Evolutionary conservation across 257 asterid species (phyloP).

Genomic region (Ilex asprella): DNA sequence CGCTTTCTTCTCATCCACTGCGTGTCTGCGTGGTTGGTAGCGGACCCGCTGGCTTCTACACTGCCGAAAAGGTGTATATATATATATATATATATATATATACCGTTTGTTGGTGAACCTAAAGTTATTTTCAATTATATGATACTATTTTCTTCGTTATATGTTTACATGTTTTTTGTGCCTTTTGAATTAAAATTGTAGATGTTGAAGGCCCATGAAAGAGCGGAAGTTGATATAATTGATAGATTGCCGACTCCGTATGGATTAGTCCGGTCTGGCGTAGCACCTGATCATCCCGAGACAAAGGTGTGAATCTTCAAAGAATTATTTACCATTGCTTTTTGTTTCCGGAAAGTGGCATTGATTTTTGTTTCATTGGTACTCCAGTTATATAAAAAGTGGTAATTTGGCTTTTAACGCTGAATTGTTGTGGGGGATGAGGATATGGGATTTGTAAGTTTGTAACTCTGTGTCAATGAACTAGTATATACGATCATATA

Average conservation of each 20-base stretch:
- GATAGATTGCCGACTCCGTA: constrained; percentile 92
- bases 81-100: neutral
- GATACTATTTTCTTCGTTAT: neutral
- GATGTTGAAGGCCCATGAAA: constrained; percentile 70
- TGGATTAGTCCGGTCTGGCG: constrained; percentile 94
- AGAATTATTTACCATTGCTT: constrained; percentile 1
- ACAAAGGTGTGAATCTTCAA: constrained; percentile 49
- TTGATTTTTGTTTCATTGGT: too few relatives aligned
- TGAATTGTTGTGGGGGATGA: too few relatives aligned
- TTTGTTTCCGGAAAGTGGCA: too few relatives aligned
- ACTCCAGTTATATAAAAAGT: too few relatives aligned
- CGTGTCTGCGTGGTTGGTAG: constrained; percentile 82
- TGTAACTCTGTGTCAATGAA: too few relatives aligned
- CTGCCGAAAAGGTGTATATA: constrained; percentile 67
- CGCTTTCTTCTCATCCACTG: constrained; percentile 37
- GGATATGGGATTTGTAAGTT: too few relatives aligned
- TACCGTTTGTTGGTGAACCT: neutral
- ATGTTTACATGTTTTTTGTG: neutral
- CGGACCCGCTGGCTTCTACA: constrained; percentile 96
- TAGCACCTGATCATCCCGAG: constrained; percentile 97
- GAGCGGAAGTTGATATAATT: constrained; percentile 73
- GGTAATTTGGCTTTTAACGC: too few relatives aligned
- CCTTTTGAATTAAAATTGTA: constrained; percentile 16
- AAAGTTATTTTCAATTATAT: neutral
- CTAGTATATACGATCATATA: too few relatives aligned